Base-by-base conservation (phyloP, 257 asterid genomes). In the Linaria vulgaris region DNA sequence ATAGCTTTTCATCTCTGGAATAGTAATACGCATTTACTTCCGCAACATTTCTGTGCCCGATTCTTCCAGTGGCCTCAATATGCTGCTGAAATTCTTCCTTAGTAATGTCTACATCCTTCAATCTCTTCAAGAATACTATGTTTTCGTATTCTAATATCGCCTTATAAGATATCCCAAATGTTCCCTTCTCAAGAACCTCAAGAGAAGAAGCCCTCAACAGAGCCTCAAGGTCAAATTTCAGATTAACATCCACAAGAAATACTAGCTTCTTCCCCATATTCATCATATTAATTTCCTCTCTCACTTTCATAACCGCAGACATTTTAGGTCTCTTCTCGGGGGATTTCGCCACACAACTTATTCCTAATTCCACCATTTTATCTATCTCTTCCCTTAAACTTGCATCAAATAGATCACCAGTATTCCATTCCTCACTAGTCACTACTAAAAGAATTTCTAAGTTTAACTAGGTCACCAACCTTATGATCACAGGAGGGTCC, bases 281-380 rank as follows among this genome's bases (percentile, higher is more conserved):
- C 58, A 49, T 48, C 43, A 22, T 48, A 12, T 4, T 48, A 9
- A 46, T 20, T 19, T 63, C 68, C 65, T 56, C 72, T 38, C 56
- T 12, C 49, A 67, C 46, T 41, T 47, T 50, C 72, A 57, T 65
- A 0, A 67, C 65, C 11, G 19, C 57, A 12, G 64, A 67, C 65
- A 66, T 45, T 44, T 19, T 66, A 24, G 71, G 71, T 44, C 71
- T 56, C 46, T 45, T 43, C 24, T 43, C 50, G 20, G 65, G 65
- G 30, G 63, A 56, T 48, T 67, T 57, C 7, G 58, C 64, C 16
- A 68, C 60, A 39, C 72, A 67, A 48, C 9, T 37, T 37, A 63
- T 46, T 61, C 56, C 67, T 27, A 61, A 9, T 15, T 30, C 43
- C 30, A 61, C 9, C 16, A 61, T 46, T 17, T 45, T 27, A 30